A percentile compares a stretch with the other conserved stretches of the same genome.
These are phyloP conservation scores for Phytophthora pseudosyringae DNA, from an alignment of 352 stramenopile species.

Conservation along the genomic window DNA sequence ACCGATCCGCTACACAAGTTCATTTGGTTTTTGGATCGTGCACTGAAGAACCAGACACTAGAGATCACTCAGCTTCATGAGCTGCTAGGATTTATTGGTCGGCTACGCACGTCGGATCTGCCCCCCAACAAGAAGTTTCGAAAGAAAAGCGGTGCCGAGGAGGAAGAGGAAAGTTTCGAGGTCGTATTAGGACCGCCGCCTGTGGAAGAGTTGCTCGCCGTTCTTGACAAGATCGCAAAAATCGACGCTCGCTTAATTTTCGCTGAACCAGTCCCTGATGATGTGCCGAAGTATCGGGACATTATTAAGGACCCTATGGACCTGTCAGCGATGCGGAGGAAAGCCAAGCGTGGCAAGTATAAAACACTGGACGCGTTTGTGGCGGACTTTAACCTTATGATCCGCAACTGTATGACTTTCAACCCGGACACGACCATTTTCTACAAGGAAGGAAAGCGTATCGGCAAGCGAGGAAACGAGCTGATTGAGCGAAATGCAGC, in stretches of 20 bases:
- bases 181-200: conserved; percentile 79
- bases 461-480: conserved; percentile 82
- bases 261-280: conserved; percentile 82
- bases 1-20: conserved; percentile 89
- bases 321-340: conserved; percentile 82
- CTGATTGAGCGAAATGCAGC: conserved; percentile 76
- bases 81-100: conserved; percentile 72
- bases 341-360: conserved; percentile 82
- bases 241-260: conserved; percentile 81
- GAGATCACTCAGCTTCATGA: conserved; percentile 76
- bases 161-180: conserved; percentile 86
- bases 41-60: conserved; percentile 77
- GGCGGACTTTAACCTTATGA: conserved; percentile 87
- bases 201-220: conserved; percentile 64
- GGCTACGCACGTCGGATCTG: conserved; percentile 71
- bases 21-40: conserved; percentile 87
- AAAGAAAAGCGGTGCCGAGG: conserved; percentile 63
- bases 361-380: conserved; percentile 82
- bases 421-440: conserved; percentile 89
- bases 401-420: conserved; percentile 88
- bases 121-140: conserved; percentile 83
- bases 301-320: conserved; percentile 90
- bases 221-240: conserved; percentile 87
- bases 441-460: conserved; percentile 88
- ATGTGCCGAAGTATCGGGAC: conserved; percentile 85